Percentiles rank a stretch among this genome's conserved stretches.
Evolutionary conservation across 176 grass and related monocot species (phyloP).

Genomic region (Coix lacrymajobi): DNA sequence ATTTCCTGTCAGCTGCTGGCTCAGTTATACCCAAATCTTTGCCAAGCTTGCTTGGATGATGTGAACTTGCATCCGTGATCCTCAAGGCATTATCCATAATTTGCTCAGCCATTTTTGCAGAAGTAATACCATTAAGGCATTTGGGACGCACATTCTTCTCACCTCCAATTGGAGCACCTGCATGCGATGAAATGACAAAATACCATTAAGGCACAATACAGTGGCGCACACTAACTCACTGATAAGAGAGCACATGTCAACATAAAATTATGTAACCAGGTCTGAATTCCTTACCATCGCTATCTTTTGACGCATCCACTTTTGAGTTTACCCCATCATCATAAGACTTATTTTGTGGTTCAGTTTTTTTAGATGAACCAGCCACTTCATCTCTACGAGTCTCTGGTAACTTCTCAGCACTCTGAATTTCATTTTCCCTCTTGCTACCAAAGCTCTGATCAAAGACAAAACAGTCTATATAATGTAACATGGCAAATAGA

Average conservation of each 20-base stretch:
- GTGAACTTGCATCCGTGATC: conserved; percentile 37
- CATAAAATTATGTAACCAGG: conserved; percentile 13
- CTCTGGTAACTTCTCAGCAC: conserved; percentile 49
- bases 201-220: not conserved
- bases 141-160: conserved; percentile 34
- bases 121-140: conserved; percentile 31
- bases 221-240: not conserved
- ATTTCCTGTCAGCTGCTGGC: conserved; percentile 31
- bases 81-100: conserved; percentile 43
- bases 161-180: conserved; percentile 45
- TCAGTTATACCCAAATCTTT: conserved; percentile 43
- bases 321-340: conserved; percentile 27
- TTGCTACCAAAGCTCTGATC: conserved; percentile 73
- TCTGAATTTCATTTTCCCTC: conserved; percentile 63
- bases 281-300: conserved; percentile 27
- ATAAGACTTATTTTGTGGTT: conserved; percentile 32
- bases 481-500: conserved; percentile 1
- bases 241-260: not conserved
- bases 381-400: conserved; percentile 34
- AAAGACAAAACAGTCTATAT: not conserved
- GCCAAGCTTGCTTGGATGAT: conserved; percentile 24
- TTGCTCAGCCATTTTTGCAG: conserved; percentile 29
- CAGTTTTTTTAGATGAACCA: conserved; percentile 42
- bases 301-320: conserved; percentile 21
- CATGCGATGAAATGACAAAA: conserved; percentile 19